Base-by-base conservation (phyloP, 139 green algal species). In the Chlamydomonas sphaeroides region DNA sequence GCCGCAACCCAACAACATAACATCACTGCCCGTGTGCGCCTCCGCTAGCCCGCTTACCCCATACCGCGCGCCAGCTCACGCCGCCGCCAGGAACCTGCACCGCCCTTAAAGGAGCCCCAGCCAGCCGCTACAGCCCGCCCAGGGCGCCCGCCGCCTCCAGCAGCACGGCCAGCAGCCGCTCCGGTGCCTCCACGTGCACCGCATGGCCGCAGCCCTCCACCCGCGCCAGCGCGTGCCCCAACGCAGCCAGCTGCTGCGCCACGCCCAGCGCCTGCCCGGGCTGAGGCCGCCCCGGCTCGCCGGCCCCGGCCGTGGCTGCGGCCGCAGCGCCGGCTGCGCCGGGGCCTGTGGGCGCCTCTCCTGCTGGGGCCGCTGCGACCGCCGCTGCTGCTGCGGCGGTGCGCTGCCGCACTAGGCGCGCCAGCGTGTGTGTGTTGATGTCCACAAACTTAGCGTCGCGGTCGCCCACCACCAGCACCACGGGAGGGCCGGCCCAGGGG, bases 371-470 rank as follows among this genome's bases (percentile, higher is more conserved):
- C 38, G 28, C 10, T 30, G 56, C 53, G 4, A 39, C 74, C 0
- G 74, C 59, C 30, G 74, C 41, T 0, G 38, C 59, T 1, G 61
- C 41, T 5, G 42, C 38, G 28, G 41, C 68, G 1, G 76, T 38
- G 7, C 36, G 76, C 26, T 68, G 56, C 32, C 53, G 33, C 61
- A 75, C 65, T 0, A 84, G 63, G 2, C 77, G 77, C 11, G 77
- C 65, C 15, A 79, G 39, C 78, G 90, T 91, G 41, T 78, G 62
- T 6, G 80, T 68, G 38, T 87, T 91, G 36, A 95, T 86, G 67
- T 68, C 68, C 20, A 88, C 83, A 88, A 96, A 97, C 76, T 97
- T 97, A 30, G 53, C 59, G 53, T 97, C 94, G 32, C 78, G 35
- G 53, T 90, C 68, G 1, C 92, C 92, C 11, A 85, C 89, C 32